These are phyloP conservation scores for Antrodiella citrinella DNA, from an alignment of 768 basidiomycete species.

Conservation along the genomic window DNA sequence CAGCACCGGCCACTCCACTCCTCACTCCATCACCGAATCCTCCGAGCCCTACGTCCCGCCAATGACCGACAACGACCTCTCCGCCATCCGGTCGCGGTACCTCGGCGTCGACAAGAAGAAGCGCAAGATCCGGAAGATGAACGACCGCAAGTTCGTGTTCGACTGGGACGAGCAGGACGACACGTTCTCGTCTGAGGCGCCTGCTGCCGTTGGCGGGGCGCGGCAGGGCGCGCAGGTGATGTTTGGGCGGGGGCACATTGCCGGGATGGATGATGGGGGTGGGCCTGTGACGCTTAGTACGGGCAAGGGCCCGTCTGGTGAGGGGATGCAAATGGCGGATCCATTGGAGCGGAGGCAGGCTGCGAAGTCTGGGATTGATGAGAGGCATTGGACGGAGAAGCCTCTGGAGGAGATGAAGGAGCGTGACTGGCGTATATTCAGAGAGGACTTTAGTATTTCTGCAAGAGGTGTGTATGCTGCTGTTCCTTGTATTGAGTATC, in stretches of 20 bases:
- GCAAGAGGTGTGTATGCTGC: slow-evolving; percentile 59
- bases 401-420: slow-evolving; percentile 90
- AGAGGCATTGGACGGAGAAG: slow-evolving; percentile 98
- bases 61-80: slow-evolving; percentile 75
- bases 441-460: slow-evolving; percentile 96
- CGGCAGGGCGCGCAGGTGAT: slow-evolving; percentile 81
- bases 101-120: slow-evolving; percentile 93
- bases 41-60: slow-evolving; percentile 43
- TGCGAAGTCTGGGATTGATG: slow-evolving; percentile 76
- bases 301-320: neutral
- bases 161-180: slow-evolving; percentile 98
- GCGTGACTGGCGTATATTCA: slow-evolving; percentile 97
- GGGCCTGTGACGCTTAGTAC: slow-evolving; percentile 20
- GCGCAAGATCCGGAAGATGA: slow-evolving; percentile 89
- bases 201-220: slow-evolving; percentile 59
- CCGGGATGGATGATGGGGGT: slow-evolving; percentile 75
- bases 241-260: slow-evolving; percentile 80
- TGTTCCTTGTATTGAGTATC: slow-evolving; percentile 1
- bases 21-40: slow-evolving; percentile 25
- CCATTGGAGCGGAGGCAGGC: slow-evolving; percentile 77
- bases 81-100: slow-evolving; percentile 84
- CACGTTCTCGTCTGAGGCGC: slow-evolving; percentile 74
- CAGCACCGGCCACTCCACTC: slow-evolving; percentile 7
- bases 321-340: slow-evolving; percentile 56
- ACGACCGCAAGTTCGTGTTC: slow-evolving; percentile 96